Evolutionary conservation across 106 monocot species (phyloP), one percentile per base, ranked within the genome.

Genomic region (Dendrobium chrysotoxum): DNA sequence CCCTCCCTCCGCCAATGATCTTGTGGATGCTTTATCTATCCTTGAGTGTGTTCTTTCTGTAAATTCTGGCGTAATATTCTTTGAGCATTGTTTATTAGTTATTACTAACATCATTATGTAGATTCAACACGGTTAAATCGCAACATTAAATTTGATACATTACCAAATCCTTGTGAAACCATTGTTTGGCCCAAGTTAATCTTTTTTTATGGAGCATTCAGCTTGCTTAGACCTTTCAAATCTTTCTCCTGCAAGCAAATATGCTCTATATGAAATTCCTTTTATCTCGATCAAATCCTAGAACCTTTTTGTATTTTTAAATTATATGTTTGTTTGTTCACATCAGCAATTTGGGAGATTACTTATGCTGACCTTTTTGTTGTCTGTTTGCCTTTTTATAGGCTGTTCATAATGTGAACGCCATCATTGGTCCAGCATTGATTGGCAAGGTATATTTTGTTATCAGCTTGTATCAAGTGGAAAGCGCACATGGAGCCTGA

Each of bases 381-480:
- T 21, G 0, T 61, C 23, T 61, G 20, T 23, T 20, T 5, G 55
- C 57, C n/a, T 4, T 78, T 84, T 12, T 82, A 42, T 79, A 99
- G 99, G 99, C 99, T 83, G 99, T 99, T 78, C 77, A 82, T 30
- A 99, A 99, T 85, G 99, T 99, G 64, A 99, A 95, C 53, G 0
- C 84, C 9, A 88, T 95, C 82, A 99, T 99, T 80, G 95, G 84
- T 61, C 99, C 99, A 31, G 95, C 99, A 39, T 84, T 99, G 71
- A 65, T 95, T 82, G 99, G 99, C 47, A 99, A 99, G 99, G 99
- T 99, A 61, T 61, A 23, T 61, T 61, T 61, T 23, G 61, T 61
- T 23, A 61, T 61, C 23, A 61, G 20, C 61, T 61, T 61, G 7
- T 61, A 61, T 61, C 5, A 13, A 61, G 8, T n/a, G 61, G 20